Evolutionary conservation across 164 flowering plant species (phyloP).

Genomic region (Platanus orientalis): DNA sequence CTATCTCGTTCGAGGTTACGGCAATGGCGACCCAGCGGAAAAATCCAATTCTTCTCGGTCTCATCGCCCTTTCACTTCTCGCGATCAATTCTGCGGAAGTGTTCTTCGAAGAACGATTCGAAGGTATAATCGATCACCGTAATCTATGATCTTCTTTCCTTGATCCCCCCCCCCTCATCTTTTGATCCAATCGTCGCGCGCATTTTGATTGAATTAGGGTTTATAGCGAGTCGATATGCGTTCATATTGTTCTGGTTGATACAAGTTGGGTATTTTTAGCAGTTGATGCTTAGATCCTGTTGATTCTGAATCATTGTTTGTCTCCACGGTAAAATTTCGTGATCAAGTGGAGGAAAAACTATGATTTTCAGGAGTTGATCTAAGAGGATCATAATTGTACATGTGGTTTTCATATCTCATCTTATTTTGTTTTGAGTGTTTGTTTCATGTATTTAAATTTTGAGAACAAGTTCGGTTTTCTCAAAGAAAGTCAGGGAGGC

Average conservation of each 20-base stretch:
- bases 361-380: conserved; percentile 3
- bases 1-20: conserved; percentile 7
- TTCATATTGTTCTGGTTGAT: neutral
- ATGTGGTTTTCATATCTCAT: too few relatives aligned
- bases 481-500: too few relatives aligned
- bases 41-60: conserved; percentile 33
- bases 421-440: neutral
- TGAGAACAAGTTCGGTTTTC: too few relatives aligned
- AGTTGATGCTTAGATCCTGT: neutral
- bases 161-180: too few relatives aligned
- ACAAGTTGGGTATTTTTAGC: neutral
- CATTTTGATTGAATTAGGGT: neutral
- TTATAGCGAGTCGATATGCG: neutral
- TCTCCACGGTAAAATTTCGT: neutral
- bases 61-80: conserved; percentile 29
- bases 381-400: neutral
- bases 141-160: neutral
- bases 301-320: neutral
- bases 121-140: conserved; percentile 33
- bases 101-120: conserved; percentile 71
- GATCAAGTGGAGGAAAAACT: neutral
- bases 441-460: neutral
- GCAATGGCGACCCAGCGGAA: conserved; percentile 32
- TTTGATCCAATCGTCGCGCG: neutral
- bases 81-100: conserved; percentile 48